phyloP scores from a whole-genome alignment of 768 basidiomycete genomes.

The Tremella yokohamensis region DNA sequence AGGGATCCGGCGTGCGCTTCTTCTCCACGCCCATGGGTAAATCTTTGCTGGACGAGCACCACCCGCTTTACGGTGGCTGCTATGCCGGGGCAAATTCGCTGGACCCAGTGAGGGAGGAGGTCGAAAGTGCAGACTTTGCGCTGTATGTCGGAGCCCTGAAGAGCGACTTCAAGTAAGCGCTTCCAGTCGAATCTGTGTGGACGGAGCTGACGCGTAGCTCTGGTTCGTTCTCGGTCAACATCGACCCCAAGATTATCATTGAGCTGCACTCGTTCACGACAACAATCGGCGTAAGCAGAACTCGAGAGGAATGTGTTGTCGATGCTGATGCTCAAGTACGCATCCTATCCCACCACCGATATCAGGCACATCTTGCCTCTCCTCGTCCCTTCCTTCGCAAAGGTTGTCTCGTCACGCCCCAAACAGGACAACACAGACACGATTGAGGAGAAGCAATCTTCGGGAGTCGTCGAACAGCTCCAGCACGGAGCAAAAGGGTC shows the following conservation, averaged over 20 bases:
- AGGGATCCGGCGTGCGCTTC: conserved; percentile 44
- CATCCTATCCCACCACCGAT: conserved; percentile 47
- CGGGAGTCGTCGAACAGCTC: conserved; percentile 23
- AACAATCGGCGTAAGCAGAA: conserved; percentile 27
- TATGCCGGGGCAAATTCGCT: conserved; percentile 49
- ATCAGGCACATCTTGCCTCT: conserved; percentile 49
- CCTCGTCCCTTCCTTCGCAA: conserved; percentile 39
- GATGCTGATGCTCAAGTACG: conserved; percentile 27
- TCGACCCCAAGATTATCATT: conserved; percentile 43
- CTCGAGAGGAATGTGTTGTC: neutral
- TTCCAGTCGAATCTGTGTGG: neutral
- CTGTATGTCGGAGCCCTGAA: conserved; percentile 48
- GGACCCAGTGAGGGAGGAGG: conserved; percentile 41
- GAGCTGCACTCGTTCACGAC: conserved; percentile 51
- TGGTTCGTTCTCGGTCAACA: conserved; percentile 49
- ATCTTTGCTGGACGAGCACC: conserved; percentile 46
- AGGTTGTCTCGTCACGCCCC: conserved; percentile 21
- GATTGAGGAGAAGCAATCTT: conserved; percentile 32
- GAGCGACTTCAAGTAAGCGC: conserved; percentile 49
- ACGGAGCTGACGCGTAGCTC: conserved; percentile 32
- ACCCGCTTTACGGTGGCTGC: conserved; percentile 47
- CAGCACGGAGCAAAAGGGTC: conserved; percentile 22
- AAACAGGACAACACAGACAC: conserved; percentile 26
- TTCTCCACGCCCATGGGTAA: conserved; percentile 50
- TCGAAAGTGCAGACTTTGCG: conserved; percentile 49